Evolutionary conservation across 2,329 filamentous ascomycete genomes (phyloP), one percentile per base, ranked within the genome.

Genomic region (Cercospora zeina): DNA sequence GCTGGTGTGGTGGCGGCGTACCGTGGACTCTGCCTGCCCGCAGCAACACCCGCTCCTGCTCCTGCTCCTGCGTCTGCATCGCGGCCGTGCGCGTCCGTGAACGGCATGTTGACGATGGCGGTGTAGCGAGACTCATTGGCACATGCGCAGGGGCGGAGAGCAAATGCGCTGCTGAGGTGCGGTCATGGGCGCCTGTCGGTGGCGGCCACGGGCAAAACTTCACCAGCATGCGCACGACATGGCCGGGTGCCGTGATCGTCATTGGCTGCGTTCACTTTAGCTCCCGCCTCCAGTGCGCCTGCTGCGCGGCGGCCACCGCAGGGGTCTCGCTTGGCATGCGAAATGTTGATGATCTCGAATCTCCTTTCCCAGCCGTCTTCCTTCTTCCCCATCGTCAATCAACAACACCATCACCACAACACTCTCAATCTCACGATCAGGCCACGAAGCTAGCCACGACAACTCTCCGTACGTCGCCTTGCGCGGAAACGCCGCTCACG

Each of bases 361-460:
- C 65, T 68, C 61, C 61, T 64, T 63, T 63, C 64, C 61, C 24
- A 27, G 24, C 62, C 56, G 58, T 62, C 62, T 64, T 69, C 63
- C 57, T 62, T 62, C 62, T 67, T 27, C 67, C 69, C 69, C 67
- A 63, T 54, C 58, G 61, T 65, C 65, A 65, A 63, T 56, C 59
- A 60, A 64, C 63, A 65, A 61, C 62, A 64, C 45, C 63, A 54
- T 62, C 59, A 61, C 42, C 63, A 61, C 59, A 62, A 65, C 61
- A 59, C 58, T 65, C 63, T 65, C 67, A 69, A 50, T 53, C 53
- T 51, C 61, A 58, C 65, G 56, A 70, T 66, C 67, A 71, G 75
- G 74, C 74, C 75, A 76, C 75, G 66, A 80, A 82, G 80, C 80
- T 81, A 77, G 79, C 79, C 79, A 80, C 70, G 66, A 75, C 71